phyloP scores from a whole-genome alignment of 306 rosid species.

The Cajanus cajan region DNA sequence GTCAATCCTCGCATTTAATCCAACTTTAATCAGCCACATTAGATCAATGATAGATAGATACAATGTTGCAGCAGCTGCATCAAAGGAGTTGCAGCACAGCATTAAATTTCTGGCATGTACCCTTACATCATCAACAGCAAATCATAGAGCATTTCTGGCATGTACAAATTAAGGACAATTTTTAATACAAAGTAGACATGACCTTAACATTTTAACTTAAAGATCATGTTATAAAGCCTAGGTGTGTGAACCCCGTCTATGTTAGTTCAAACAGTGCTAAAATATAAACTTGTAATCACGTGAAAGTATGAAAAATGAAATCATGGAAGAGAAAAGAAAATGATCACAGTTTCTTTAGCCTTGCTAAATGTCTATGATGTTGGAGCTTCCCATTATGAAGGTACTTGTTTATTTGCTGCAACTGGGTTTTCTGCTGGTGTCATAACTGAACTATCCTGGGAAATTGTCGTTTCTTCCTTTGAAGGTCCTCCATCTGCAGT shows the following conservation, averaged over 20 bases:
- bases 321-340: background rate
- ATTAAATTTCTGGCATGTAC: background rate
- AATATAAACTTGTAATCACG: background rate
- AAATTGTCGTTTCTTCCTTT: background rate
- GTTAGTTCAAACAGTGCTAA: background rate
- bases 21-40: background rate
- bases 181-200: background rate
- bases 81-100: background rate
- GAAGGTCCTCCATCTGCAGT: background rate
- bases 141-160: background rate
- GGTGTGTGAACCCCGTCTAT: background rate
- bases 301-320: background rate
- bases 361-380: conserved; percentile 4
- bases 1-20: background rate
- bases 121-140: background rate
- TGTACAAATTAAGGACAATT: background rate
- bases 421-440: background rate
- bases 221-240: background rate
- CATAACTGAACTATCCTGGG: conserved; percentile 3
- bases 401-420: conserved; percentile 12
- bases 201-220: background rate
- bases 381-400: conserved; percentile 9
- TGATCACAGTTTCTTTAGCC: background rate
- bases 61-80: background rate
- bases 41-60: background rate